These are phyloP conservation scores for Hyphopichia wangnamkhiaoensis DNA, from an alignment of 1,139 yeast species.

Conservation along the genomic window DNA sequence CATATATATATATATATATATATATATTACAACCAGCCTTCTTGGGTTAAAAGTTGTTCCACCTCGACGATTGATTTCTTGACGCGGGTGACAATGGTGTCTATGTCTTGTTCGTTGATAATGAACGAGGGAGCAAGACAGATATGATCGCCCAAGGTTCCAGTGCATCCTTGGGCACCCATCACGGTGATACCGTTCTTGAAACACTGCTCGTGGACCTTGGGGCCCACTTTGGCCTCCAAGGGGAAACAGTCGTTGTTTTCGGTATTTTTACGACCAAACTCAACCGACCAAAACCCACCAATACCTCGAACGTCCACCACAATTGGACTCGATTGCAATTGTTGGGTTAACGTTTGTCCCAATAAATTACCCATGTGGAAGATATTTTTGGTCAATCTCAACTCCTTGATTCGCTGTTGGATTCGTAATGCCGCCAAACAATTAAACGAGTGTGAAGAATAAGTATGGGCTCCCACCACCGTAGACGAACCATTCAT, in stretches of 20 bases:
- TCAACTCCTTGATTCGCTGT: slow-evolving; percentile 45
- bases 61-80: slow-evolving; percentile 20
- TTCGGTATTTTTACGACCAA: slow-evolving; percentile 25
- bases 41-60: slow-evolving; percentile 14
- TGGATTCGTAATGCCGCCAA: slow-evolving; percentile 61
- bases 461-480: slow-evolving; percentile 60
- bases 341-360: slow-evolving; percentile 30
- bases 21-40: too few relatives aligned
- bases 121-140: slow-evolving; percentile 53
- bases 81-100: slow-evolving; percentile 36
- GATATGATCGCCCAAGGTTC: slow-evolving; percentile 48
- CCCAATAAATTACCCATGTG: slow-evolving; percentile 54
- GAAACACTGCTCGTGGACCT: slow-evolving; percentile 34
- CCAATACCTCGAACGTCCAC: slow-evolving; percentile 66
- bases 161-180: slow-evolving; percentile 46
- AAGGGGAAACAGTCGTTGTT: slow-evolving; percentile 46
- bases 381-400: slow-evolving; percentile 49
- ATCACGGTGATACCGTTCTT: slow-evolving; percentile 46
- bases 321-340: slow-evolving; percentile 36
- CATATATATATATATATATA: too few relatives aligned
- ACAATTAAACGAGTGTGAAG: slow-evolving; percentile 63
- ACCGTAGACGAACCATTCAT: slow-evolving; percentile 45
- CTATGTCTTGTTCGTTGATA: slow-evolving; percentile 47
- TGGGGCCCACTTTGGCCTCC: slow-evolving; percentile 39
- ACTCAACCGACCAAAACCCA: slow-evolving; percentile 60